Evolutionary conservation across 2,329 filamentous ascomycete species (phyloP), one percentile per base, ranked within the genome.

Genomic region (Onygenales sp.): DNA sequence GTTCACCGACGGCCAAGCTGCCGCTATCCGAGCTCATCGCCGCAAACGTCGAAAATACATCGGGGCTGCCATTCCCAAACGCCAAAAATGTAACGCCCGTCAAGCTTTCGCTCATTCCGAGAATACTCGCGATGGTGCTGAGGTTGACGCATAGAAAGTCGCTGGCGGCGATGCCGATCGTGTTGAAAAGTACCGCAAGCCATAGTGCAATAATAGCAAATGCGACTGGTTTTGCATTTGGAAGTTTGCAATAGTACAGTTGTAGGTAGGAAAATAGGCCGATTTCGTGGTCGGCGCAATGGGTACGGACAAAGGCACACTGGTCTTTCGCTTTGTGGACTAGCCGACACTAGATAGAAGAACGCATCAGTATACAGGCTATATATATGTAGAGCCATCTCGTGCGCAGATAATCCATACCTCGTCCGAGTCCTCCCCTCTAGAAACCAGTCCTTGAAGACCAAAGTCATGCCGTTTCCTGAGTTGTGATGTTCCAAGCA

Each of bases 131-230:
- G 62, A 98, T 93, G 10, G 93, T 97, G 69, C 88, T 93, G 36
- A 98, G 79, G 65, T 98, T 95, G 72, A 97, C 83, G 71, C 91
- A 97, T 72, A 98, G 93, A 75, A 98, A 98, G 72, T 98, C 93
- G 70, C 90, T 96, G 21, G 93, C 93, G 11, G 93, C 93, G 58
- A 98, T 96, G 55, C 93, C 93, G 59, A 98, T 96, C 11, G 93
- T 97, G 61, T 87, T 92, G 72, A 98, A 98, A 6, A 98, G 82
- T 52, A 97, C 74, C 39, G 82, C 87, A 6, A 96, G 80, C 93
- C 93, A 98, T 56, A 84, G 62, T 13, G 88, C 79, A 45, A 98
- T 76, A 42, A 95, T 74, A 21, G 76, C 66, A 64, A 98, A 94
- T n/a, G 87, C 89, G 45, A 95, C 58, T 0, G 87, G 84, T 64